A percentile compares a stretch with the other conserved stretches of the same genome.
Evolutionary conservation across 352 stramenopile genomes (phyloP).

Genomic region (Phytophthora lateralis): DNA sequence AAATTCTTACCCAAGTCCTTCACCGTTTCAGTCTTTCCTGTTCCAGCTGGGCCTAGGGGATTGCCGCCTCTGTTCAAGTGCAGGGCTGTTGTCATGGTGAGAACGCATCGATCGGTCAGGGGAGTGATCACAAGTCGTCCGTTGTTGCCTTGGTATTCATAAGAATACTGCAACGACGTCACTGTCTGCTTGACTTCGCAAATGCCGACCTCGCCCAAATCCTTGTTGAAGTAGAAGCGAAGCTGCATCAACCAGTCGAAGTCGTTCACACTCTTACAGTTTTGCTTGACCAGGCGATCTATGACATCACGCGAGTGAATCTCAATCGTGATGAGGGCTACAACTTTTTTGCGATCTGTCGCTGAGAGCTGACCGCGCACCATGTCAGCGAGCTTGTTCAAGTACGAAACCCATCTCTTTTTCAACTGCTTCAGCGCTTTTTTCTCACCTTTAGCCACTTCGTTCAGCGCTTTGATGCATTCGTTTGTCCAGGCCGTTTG

Average conservation of each 20-base stretch:
- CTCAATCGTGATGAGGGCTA: slow-evolving; percentile 97
- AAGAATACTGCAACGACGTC: slow-evolving; percentile 85
- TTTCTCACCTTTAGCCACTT: slow-evolving; percentile 91
- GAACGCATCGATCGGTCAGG: slow-evolving; percentile 92
- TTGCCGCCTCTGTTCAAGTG: slow-evolving; percentile 93
- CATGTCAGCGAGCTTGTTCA: slow-evolving; percentile 95
- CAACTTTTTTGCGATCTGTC: slow-evolving; percentile 95
- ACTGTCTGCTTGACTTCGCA: slow-evolving; percentile 90
- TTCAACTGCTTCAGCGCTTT: slow-evolving; percentile 92
- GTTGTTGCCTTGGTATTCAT: slow-evolving; percentile 89
- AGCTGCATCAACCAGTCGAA: slow-evolving; percentile 93
- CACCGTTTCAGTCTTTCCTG: slow-evolving; percentile 94
- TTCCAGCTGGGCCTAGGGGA: slow-evolving; percentile 90
- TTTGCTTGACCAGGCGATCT: slow-evolving; percentile 93
- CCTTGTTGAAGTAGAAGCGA: slow-evolving; percentile 89
- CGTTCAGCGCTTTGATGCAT: slow-evolving; percentile 93
- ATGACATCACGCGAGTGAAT: slow-evolving; percentile 97
- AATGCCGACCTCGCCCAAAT: slow-evolving; percentile 78
- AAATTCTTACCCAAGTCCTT: slow-evolving; percentile 95
- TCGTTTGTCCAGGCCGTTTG: slow-evolving; percentile 94
- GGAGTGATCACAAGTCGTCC: slow-evolving; percentile 93
- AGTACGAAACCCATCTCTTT: slow-evolving; percentile 94
- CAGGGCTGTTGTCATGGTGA: slow-evolving; percentile 93
- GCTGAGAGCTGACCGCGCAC: slow-evolving; percentile 88
- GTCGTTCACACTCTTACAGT: slow-evolving; percentile 91